These are phyloP conservation scores for Ceratocystis harringtonii DNA, from an alignment of 2,329 filamentous ascomycete genomes.

Conservation along the genomic window DNA sequence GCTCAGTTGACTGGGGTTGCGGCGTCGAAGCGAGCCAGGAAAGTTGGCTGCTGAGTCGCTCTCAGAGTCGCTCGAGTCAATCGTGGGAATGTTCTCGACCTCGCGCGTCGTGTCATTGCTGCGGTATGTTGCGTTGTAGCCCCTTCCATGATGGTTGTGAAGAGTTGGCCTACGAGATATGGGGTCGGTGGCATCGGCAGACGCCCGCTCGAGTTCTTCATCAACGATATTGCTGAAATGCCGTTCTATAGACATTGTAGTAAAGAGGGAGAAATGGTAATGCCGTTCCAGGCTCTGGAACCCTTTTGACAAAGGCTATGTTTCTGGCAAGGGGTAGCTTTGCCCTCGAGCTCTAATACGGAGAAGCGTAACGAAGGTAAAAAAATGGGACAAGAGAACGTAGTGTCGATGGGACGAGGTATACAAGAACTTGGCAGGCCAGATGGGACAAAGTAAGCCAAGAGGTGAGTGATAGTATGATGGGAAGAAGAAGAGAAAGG, in stretches of 20 bases:
- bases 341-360: no score
- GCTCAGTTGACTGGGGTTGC: slow-evolving; percentile 31
- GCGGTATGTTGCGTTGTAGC: slow-evolving; percentile 39
- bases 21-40: slow-evolving; percentile 45
- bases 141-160: slow-evolving; percentile 24
- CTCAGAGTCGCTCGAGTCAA: slow-evolving; percentile 30
- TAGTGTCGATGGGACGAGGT: background rate
- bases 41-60: slow-evolving; percentile 27
- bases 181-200: slow-evolving; percentile 21
- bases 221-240: slow-evolving; percentile 20
- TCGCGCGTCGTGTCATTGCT: slow-evolving; percentile 7
- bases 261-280: background rate
- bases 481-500: background rate
- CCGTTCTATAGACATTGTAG: background rate
- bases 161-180: slow-evolving; percentile 19
- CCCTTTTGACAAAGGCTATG: background rate
- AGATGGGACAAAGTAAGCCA: background rate
- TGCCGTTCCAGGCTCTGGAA: background rate
- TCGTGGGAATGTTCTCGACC: slow-evolving; percentile 25
- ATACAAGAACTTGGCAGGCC: background rate
- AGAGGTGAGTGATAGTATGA: background rate
- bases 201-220: slow-evolving; percentile 10
- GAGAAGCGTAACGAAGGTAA: no score
- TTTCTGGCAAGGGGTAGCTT: no score
- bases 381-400: no score